Evolutionary conservation across 2,329 filamentous ascomycete species (phyloP), one percentile per base, ranked within the genome.

Genomic region (Aspergillus clavatus): DNA sequence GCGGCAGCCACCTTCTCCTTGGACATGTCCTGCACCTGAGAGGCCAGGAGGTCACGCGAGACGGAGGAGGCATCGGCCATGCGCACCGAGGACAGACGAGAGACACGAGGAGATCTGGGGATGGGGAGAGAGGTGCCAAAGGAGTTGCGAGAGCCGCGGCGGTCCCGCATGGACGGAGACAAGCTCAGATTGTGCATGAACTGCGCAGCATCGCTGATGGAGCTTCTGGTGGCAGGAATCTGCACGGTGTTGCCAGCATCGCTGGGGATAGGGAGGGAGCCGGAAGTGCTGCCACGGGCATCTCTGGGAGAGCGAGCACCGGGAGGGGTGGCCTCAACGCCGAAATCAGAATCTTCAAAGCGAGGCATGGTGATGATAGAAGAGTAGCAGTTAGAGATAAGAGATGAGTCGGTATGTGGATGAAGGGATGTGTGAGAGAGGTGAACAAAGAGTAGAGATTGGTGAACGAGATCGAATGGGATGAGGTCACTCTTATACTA

Each of bases 131-230:
- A 78, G 39, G 82, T 76, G 51, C 85, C 85, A 61, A 88, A 88
- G 14, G 84, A 88, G 77, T 88, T 89, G 52, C 85, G 80, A 16
- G 85, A 88, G 38, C 78, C 76, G 54, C 84, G 72, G 50, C 84
- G 75, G 54, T 85, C 81, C 66, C 75, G 81, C 73, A 80, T 80
- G 6, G 83, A 87, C 12, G 83, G 84, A 11, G 78, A 73, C 37
- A 83, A 70, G 58, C 81, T 86, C 59, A 89, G 73, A 59, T 79
- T 82, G 75, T 88, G 84, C 84, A 88, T 87, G 68, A 83, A 84
- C 54, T 78, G 74, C 36, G 78, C 70, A 21, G 80, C 80, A 69
- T 89, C 82, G 24, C 84, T 82, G 52, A 86, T 79, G 43, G 82
- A 78, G 43, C 81, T 85, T 54, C 82, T 72, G 44, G 82, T 79